phyloP scores from a whole-genome alignment of 192 early-diverging fungal species.

The Coemansia sp. region DNA sequence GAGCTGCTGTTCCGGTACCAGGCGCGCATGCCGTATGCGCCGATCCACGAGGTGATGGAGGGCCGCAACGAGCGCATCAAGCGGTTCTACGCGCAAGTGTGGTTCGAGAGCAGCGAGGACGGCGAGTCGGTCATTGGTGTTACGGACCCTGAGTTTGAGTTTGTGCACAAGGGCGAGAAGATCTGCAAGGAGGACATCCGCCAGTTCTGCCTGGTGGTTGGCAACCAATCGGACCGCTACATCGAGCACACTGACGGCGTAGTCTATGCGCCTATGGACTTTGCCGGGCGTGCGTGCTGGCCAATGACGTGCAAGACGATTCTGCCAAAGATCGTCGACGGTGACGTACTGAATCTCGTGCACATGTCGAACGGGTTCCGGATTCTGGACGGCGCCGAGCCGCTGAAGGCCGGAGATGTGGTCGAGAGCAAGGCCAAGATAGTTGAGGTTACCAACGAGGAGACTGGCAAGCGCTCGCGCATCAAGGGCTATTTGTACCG shows the following conservation, averaged over 20 bases:
- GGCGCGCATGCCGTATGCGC: constrained; percentile 74
- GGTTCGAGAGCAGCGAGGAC: constrained; percentile 60
- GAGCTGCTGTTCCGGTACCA: constrained; percentile 82
- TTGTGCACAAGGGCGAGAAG: constrained; percentile 70
- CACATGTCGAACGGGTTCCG: constrained; percentile 95
- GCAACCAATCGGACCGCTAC: constrained; percentile 82
- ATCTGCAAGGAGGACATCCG: constrained; percentile 90
- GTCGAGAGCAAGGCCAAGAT: constrained; percentile 84
- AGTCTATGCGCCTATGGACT: constrained; percentile 73
- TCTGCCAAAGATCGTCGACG: constrained; percentile 91
- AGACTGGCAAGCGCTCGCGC: constrained; percentile 89
- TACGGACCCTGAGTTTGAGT: constrained; percentile 69
- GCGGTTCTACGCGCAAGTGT: constrained; percentile 53
- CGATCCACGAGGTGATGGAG: constrained; percentile 70
- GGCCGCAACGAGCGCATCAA: constrained; percentile 78
- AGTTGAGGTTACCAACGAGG: constrained; percentile 84
- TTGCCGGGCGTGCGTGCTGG: constrained; percentile 73
- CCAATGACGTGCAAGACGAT: constrained; percentile 86
- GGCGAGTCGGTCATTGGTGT: constrained; percentile 61
- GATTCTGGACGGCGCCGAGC: constrained; percentile 72
- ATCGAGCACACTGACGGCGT: constrained; percentile 91
- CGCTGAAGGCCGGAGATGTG: constrained; percentile 78
- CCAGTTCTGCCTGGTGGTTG: constrained; percentile 61
- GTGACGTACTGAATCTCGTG: constrained; percentile 88
- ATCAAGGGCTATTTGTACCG: constrained; percentile 82